Evolutionary conservation across 345 rosid genomes (phyloP), one percentile per base, ranked within the genome.

Genomic region (Sapria himalayana): DNA sequence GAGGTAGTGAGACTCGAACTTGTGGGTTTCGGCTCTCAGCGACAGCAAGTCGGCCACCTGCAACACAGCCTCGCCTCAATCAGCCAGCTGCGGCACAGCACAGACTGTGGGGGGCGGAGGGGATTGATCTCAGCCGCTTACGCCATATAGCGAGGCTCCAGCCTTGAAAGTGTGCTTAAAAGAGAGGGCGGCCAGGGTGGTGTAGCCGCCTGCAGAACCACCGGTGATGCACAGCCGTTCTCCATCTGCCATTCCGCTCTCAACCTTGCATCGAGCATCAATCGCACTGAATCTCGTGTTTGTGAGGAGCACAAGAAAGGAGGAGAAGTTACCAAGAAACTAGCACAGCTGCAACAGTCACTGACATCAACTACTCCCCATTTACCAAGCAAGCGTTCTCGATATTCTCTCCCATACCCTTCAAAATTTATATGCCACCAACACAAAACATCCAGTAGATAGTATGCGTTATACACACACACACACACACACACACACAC

Each of bases 311-410:
- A 4, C 15, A 52, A 38, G 14, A 20, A 18, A 39, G 13, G 15
- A 11, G 22, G 33, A 47, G 15, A 13, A 31, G 37, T 50, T 70
- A 89, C 98, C 94, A 89, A 65, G 64, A 67, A 74, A 39, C 60
- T 74, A 44, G 94, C 93, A 37, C 98, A 89, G 51, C 80, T 74
- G 60, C 98, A 89, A 43, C 98, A 89, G 67, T 89, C 98, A 49
- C 79, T 66, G 43, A 89, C 85, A 49, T 89, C 98, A 18, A 78
- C 94, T 53, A 89, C 76, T 33, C 98, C 98, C 98, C 94, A 89
- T 23, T 21, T 54, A 43, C 46, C 50, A 50, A 70, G 48, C 52
- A 89, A 72, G 51, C 98, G 72, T 47, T 89, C 98, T 53, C 94
- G 72, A 62, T 62, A 82, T 64, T 76, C 85, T 53, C 98, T 71